Evolutionary conservation across 345 rosid genomes (phyloP).

Genomic region (Boechera divaricarpa): DNA sequence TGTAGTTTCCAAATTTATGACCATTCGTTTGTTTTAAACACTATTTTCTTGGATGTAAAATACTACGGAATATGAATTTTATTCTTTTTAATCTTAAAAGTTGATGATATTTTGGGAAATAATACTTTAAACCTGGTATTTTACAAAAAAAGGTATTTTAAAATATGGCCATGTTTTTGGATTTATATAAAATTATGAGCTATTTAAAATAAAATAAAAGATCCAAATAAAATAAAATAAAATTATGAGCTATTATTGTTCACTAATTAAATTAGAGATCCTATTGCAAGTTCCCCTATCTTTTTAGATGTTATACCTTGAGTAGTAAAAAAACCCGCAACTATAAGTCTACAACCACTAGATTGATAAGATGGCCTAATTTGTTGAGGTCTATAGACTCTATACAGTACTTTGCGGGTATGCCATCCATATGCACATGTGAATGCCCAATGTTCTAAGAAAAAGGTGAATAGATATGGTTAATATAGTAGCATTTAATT

Average conservation of each 20-base stretch:
- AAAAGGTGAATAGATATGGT: neutral
- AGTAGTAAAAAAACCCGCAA: constrained; percentile 11
- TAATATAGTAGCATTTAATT: neutral
- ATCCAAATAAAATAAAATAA: neutral
- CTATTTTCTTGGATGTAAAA: neutral
- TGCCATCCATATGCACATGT: neutral
- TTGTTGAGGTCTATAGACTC: constrained; percentile 21
- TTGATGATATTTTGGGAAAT: too few species aligned
- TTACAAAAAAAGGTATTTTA: neutral
- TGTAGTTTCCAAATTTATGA: too few species aligned
- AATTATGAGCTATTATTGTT: neutral
- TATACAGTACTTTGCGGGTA: constrained; percentile 11
- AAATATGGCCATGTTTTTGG: neutral
- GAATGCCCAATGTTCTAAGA: neutral
- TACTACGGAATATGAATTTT: neutral
- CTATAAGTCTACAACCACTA: constrained; percentile 25
- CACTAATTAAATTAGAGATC: constrained; percentile 5
- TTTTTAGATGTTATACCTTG: constrained; percentile 28
- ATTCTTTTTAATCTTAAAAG: too few species aligned
- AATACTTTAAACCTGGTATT: neutral
- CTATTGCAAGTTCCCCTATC: neutral
- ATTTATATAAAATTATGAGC: neutral
- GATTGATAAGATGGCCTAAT: constrained; percentile 29
- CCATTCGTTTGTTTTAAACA: neutral
- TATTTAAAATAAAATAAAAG: neutral